Evolutionary conservation across 2,329 filamentous ascomycete species (phyloP).

Genomic region (Cadophora gregata): DNA sequence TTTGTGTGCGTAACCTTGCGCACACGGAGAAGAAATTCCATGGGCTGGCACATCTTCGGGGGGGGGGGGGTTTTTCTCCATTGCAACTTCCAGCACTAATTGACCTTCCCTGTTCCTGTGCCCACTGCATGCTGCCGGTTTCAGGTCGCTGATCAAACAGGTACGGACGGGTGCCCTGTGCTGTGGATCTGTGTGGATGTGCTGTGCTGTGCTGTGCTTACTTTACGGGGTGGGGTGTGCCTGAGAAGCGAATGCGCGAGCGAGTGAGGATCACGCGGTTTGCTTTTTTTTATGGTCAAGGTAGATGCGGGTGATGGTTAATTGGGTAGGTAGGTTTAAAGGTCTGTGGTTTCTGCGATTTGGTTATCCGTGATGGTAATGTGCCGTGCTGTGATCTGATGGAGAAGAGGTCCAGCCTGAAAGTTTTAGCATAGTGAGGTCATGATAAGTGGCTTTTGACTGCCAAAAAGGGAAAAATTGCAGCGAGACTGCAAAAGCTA

Average conservation of each 20-base stretch:
- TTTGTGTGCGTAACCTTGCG: not conserved
- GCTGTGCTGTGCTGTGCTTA: too few relatives aligned
- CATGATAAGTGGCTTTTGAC: not conserved
- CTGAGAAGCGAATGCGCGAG: not conserved
- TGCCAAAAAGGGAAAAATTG: not conserved
- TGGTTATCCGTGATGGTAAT: not conserved
- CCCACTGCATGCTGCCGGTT: constrained; percentile 27
- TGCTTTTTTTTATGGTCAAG: not conserved
- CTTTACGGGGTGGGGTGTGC: too few relatives aligned
- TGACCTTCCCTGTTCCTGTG: not conserved
- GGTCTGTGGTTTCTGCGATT: not conserved
- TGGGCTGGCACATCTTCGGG: constrained; percentile 4
- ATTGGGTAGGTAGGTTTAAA: not conserved
- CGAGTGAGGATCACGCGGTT: not conserved
- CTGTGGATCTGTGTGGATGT: too few relatives aligned
- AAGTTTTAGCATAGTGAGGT: not conserved
- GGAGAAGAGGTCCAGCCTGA: not conserved
- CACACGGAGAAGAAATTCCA: not conserved
- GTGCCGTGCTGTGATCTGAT: not conserved
- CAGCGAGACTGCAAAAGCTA: not conserved
- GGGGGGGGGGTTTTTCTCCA: not conserved
- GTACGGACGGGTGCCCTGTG: constrained; percentile 31
- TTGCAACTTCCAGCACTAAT: too few relatives aligned
- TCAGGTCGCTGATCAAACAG: constrained; percentile 41
- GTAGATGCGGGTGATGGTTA: not conserved